Evolutionary conservation across 2,329 filamentous ascomycete genomes (phyloP).

Genomic region (Talaromyces atroroseus): DNA sequence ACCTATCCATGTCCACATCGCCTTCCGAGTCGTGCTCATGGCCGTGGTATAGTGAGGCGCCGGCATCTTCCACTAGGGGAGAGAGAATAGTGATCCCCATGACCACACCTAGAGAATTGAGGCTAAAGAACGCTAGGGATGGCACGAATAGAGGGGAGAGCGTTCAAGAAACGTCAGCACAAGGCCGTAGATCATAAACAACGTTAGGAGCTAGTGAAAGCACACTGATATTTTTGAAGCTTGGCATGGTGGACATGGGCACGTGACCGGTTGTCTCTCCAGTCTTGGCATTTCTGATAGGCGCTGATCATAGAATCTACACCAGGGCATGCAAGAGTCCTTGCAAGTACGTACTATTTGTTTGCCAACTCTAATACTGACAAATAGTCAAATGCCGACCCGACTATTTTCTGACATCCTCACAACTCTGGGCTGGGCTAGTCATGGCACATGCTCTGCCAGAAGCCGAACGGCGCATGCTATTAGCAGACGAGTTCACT

Average conservation of each 20-base stretch:
- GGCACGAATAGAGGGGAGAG: neutral
- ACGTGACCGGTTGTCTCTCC: neutral
- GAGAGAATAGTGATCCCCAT: conserved; percentile 59
- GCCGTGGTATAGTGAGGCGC: conserved; percentile 20
- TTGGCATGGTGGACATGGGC: neutral
- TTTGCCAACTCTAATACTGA: neutral
- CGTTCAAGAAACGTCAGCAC: neutral
- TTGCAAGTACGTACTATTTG: no score
- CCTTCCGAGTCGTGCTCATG: conserved; percentile 41
- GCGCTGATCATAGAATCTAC: no score
- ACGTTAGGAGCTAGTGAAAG: neutral
- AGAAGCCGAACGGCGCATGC: no score
- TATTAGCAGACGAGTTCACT: no score
- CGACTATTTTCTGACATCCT: no score
- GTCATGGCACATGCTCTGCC: no score
- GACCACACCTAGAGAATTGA: conserved; percentile 11
- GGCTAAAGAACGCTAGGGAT: neutral
- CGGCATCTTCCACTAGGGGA: conserved; percentile 38
- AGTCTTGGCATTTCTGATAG: neutral
- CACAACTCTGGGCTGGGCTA: no score
- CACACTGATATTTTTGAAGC: neutral
- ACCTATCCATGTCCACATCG: conserved; percentile 27
- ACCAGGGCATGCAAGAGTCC: no score
- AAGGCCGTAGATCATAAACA: neutral
- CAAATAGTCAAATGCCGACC: no score